Percentiles rank a stretch among this genome's conserved stretches.
These are phyloP conservation scores for Suhomyces tanzawaensis DNA, from an alignment of 805 yeast genomes.

Conservation along the genomic window DNA sequence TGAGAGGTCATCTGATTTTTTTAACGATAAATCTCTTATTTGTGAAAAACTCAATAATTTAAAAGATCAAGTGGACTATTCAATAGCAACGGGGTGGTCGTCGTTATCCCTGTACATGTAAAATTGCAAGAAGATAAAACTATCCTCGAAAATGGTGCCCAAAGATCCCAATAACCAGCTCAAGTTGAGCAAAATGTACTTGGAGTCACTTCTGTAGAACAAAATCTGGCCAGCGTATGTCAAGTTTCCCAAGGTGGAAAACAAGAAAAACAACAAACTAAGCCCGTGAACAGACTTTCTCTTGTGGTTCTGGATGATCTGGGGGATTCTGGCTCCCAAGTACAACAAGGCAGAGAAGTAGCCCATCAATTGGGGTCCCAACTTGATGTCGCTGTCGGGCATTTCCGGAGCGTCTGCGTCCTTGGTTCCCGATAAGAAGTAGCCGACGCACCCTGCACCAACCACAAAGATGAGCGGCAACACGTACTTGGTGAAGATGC, in stretches of 20 bases:
- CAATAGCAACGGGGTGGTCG: conserved; percentile 1
- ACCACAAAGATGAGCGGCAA: conserved; percentile 62
- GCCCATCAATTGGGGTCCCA: conserved; percentile 68
- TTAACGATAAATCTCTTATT: neutral
- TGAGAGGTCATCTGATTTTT: neutral
- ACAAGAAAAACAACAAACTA: conserved; percentile 73
- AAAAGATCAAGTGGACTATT: neutral
- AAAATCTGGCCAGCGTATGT: conserved; percentile 75
- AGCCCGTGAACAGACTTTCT: conserved; percentile 84
- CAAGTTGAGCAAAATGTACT: conserved; percentile 58
- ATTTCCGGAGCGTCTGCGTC: conserved; percentile 19
- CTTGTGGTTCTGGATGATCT: conserved; percentile 72
- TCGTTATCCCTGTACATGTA: conserved; percentile 49
- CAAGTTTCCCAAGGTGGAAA: conserved; percentile 71
- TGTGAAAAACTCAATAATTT: neutral
- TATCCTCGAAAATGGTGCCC: conserved; percentile 74
- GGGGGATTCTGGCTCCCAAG: conserved; percentile 73
- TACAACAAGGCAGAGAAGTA: conserved; percentile 67
- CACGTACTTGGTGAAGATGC: conserved; percentile 49
- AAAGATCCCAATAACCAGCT: conserved; percentile 79
- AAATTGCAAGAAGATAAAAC: conserved; percentile 65
- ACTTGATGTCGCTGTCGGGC: conserved; percentile 25
- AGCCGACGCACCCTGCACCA: conserved; percentile 62
- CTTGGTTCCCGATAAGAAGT: conserved; percentile 43
- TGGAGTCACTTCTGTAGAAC: conserved; percentile 58